These are phyloP conservation scores for Streptanthus diversifolius DNA, from an alignment of 345 rosid species.

Conservation along the genomic window DNA sequence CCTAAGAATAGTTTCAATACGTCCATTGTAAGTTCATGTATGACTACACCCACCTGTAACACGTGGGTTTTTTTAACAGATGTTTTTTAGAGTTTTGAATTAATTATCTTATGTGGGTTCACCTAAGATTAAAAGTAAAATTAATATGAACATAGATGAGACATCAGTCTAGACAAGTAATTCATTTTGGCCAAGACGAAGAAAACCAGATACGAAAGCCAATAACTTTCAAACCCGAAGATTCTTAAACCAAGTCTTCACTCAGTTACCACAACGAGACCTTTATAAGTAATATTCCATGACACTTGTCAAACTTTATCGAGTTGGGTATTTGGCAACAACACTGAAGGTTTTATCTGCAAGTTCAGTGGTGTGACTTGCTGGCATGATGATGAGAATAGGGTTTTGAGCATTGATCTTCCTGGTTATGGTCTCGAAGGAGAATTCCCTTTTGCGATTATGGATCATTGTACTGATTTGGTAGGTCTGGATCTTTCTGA, in stretches of 20 bases:
- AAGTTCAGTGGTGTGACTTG: conserved; percentile 65
- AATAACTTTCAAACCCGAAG: neutral
- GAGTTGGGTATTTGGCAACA: conserved; percentile 56
- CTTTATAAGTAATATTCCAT: neutral
- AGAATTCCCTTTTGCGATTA: conserved; percentile 52
- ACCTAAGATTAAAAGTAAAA: neutral
- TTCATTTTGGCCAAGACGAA: neutral
- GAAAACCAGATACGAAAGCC: neutral
- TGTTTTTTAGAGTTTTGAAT: neutral
- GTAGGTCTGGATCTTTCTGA: conserved; percentile 56
- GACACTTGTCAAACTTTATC: neutral
- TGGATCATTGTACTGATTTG: conserved; percentile 44
- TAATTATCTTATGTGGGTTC: neutral
- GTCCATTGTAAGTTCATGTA: neutral
- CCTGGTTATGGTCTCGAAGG: conserved; percentile 63
- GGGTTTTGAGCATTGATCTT: conserved; percentile 56
- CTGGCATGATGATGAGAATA: conserved; percentile 84
- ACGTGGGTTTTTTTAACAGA: neutral
- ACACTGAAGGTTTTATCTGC: conserved; percentile 58
- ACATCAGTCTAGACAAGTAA: neutral
- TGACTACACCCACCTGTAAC: neutral
- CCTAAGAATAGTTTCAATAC: conserved; percentile 30
- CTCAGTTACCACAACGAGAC: neutral
- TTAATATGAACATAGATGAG: neutral
- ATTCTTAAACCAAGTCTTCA: no score